Base-by-base conservation (phyloP, 495 filamentous ascomycete genomes). In the Aspergillus sparsus region DNA sequence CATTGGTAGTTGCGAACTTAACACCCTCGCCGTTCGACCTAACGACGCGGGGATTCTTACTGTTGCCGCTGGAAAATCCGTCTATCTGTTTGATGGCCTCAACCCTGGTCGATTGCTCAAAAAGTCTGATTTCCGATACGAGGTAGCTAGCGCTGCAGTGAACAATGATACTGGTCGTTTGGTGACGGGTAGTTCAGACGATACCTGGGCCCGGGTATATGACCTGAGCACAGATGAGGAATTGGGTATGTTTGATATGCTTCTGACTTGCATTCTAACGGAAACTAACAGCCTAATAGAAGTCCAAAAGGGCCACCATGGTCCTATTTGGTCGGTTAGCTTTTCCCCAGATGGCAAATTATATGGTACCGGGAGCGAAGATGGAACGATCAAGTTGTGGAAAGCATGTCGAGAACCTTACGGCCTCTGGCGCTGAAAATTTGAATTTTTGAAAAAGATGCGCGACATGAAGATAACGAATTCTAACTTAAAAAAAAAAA, bases 331-430 rank as follows among this genome's bases (percentile, higher is more conserved):
- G 95, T 94, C 90, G 16, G 83, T 95, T 53, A 87, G 86, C 55
- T 98, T 98, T 76, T 93, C 91, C 9, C 94, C 94, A 1, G 93
- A 98, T 72, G 92, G 92, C 32, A 97, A 93, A 71, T 75, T 98
- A 11, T 98, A 97, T 71, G 93, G 91, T 7, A 98, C 95, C 1
- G 94, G 92, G 31, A 97, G 92, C 44, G 94, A 98, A 67, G 94
- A 98, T 70, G 94, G 94, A 44, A 98, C 94, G 0, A 93, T 98
- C 68, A 98, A 98, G 74, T 78, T 98, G 78, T 89, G 87, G 87
- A 90, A 90, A 73, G 87, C 86, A 35, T 85, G 85, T 60, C 74
- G 78, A 16, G 87, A 88, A 27, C 78, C 82, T 10, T 89, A 89
- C 68, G 87, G 87, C 31, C 72, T 90, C 8, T 90, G 87, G 87